Conservation (phyloP, 2,329 filamentous ascomycete genomes). For the Aplosporella prunicola region DNA sequence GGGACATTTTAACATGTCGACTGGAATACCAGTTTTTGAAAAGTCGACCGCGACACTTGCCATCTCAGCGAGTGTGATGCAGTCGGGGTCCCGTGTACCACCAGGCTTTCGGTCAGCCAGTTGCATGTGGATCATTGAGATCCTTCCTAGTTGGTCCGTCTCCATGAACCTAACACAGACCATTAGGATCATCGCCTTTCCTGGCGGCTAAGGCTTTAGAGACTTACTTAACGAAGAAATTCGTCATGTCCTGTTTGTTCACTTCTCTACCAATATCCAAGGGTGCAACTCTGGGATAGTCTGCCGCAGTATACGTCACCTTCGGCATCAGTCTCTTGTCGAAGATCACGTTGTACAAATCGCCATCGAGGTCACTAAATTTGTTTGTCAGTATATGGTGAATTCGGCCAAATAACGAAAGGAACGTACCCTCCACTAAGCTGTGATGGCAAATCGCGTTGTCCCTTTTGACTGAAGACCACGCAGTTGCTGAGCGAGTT, state of each 20-base stretch:
- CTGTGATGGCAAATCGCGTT: slow-evolving; percentile 66
- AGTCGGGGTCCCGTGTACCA: slow-evolving; percentile 25
- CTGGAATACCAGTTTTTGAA: slow-evolving; percentile 49
- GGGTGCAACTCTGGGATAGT: slow-evolving; percentile 55
- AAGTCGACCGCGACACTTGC: slow-evolving; percentile 32
- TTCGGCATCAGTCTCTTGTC: slow-evolving; percentile 45
- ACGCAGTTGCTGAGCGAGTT: slow-evolving; percentile 60
- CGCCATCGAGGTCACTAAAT: slow-evolving; percentile 78
- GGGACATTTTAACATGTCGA: slow-evolving; percentile 16
- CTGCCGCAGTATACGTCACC: slow-evolving; percentile 48
- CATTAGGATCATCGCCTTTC: too few species aligned
- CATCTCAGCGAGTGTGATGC: slow-evolving; percentile 31
- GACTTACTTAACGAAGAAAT: slow-evolving; percentile 74
- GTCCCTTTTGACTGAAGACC: slow-evolving; percentile 63
- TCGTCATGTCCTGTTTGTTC: slow-evolving; percentile 55
- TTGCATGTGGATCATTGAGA: slow-evolving; percentile 33
- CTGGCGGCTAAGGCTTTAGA: too few species aligned
- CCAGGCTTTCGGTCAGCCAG: slow-evolving; percentile 27
- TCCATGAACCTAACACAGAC: slow-evolving; percentile 30
- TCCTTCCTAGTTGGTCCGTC: slow-evolving; percentile 34
- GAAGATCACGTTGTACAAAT: slow-evolving; percentile 72
- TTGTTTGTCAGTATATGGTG: too few species aligned
- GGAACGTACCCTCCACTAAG: slow-evolving; percentile 72
- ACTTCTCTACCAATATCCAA: slow-evolving; percentile 54
- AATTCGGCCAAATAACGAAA: too few species aligned